phyloP scores from a whole-genome alignment of 768 basidiomycete genomes.

The Suillus placidus region DNA sequence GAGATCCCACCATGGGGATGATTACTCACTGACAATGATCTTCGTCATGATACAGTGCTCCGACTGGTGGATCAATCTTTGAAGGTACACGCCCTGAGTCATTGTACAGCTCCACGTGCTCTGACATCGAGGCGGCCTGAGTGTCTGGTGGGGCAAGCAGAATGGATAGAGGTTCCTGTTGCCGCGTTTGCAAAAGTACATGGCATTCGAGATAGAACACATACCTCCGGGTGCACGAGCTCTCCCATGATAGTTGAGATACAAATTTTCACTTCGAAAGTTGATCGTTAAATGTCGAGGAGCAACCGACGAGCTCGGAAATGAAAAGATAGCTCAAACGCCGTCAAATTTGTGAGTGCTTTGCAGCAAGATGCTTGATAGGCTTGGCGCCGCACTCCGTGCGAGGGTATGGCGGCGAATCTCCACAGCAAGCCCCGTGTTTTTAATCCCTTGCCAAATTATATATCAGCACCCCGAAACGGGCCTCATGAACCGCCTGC shows the following conservation, averaged over 20 bases:
- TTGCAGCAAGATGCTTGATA: background rate
- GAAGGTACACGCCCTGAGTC: background rate
- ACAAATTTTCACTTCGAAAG: background rate
- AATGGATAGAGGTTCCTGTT: background rate
- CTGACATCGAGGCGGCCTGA: background rate
- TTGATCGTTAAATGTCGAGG: constrained; percentile 3
- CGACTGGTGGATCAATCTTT: background rate
- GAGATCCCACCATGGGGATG: background rate
- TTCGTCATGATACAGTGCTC: background rate
- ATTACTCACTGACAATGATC: background rate
- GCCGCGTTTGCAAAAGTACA: background rate
- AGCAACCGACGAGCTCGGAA: constrained; percentile 8
- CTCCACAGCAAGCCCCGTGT: constrained; percentile 17
- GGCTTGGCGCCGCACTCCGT: background rate
- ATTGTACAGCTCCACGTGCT: background rate
- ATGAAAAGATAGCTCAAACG: constrained; percentile 2
- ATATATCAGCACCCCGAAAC: constrained; percentile 12
- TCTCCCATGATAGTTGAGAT: background rate
- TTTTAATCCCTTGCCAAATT: constrained; percentile 17
- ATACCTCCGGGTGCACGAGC: background rate
- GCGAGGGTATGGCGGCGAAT: constrained; percentile 1
- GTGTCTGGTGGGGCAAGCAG: background rate
- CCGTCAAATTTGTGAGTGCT: constrained; percentile 14
- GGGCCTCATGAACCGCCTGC: background rate
- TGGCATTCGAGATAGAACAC: background rate